phyloP scores from a whole-genome alignment of 345 rosid species.

The Eucalyptus curtisii region DNA sequence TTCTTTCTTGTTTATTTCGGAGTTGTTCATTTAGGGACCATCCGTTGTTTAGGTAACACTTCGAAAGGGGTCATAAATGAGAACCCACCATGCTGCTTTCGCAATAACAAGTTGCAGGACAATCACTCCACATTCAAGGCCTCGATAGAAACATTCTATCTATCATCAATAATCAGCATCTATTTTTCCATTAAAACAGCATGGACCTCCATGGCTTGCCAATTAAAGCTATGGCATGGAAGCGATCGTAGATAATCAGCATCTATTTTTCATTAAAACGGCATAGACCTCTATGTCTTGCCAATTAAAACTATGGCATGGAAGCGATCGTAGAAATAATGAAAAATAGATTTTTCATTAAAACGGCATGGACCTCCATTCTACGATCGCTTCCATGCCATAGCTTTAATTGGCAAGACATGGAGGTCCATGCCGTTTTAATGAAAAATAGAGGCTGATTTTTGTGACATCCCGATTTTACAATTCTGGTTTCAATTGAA shows the following conservation, averaged over 20 bases:
- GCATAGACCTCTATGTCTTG: background rate
- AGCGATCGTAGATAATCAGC: too few species aligned
- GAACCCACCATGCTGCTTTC: background rate
- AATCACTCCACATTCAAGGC: background rate
- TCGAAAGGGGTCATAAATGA: background rate
- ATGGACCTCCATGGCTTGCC: too few species aligned
- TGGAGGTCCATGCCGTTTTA: background rate
- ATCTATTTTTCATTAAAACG: background rate
- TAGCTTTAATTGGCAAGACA: background rate
- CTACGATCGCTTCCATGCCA: background rate
- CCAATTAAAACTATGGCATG: background rate
- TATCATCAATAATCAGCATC: too few species aligned
- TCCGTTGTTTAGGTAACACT: background rate
- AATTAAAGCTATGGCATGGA: too few species aligned
- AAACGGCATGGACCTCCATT: too few species aligned
- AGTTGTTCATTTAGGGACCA: background rate
- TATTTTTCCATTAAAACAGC: too few species aligned
- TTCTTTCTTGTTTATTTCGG: background rate
- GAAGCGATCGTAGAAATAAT: background rate
- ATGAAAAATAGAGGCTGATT: background rate
- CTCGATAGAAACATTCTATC: background rate
- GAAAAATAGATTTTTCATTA: too few species aligned
- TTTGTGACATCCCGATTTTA: too few species aligned
- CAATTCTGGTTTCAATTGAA: too few species aligned
- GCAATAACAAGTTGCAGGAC: background rate